Base-by-base conservation (phyloP, 139 green algal species). In the Chlamydomonas asymmetrica region DNA sequence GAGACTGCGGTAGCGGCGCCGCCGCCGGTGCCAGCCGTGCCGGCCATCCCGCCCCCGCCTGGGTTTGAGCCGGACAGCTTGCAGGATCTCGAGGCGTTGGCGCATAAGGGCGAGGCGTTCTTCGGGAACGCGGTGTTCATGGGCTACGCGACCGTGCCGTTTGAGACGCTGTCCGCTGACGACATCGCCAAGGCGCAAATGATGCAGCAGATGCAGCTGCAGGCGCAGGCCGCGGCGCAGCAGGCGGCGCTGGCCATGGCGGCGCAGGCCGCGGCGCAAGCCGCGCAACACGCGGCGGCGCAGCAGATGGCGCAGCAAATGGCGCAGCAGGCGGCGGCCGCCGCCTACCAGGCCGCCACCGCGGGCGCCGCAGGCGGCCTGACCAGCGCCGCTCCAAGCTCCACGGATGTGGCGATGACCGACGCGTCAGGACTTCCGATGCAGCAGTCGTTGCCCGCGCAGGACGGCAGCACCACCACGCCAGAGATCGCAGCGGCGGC, bases 61-160 rank as follows among this genome's bases (percentile, higher is more conserved):
- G n/a, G n/a, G n/a, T n/a, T n/a, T n/a, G n/a, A n/a, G n/a, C n/a
- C n/a, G n/a, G n/a, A n/a, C n/a, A n/a, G n/a, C n/a, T n/a, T n/a
- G n/a, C n/a, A n/a, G n/a, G n/a, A n/a, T n/a, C n/a, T n/a, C n/a
- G n/a, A n/a, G n/a, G n/a, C n/a, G n/a, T n/a, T n/a, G n/a, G n/a
- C n/a, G n/a, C n/a, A 31, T 34, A 73, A 56, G 48, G 63, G 63
- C 23, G 45, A 49, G 37, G 35, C 49, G 3, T 74, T 65, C 52
- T 65, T 65, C 37, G 67, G 67, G 37, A 54, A 40, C 6, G 67
- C 63, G 50, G 67, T 52, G n/a, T 25, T 65, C 23, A 74, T 74
- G 67, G 67, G 67, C 3, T 74, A 74, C 35, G 37, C 50, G 2
- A 39, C 25, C 35, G 40, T 45, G 43, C 45, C 48, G 48, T 13